Percentiles rank a stretch among this genome's conserved stretches.
Conservation (phyloP, 345 rosid genomes). For the Trapa incisa region DNA sequence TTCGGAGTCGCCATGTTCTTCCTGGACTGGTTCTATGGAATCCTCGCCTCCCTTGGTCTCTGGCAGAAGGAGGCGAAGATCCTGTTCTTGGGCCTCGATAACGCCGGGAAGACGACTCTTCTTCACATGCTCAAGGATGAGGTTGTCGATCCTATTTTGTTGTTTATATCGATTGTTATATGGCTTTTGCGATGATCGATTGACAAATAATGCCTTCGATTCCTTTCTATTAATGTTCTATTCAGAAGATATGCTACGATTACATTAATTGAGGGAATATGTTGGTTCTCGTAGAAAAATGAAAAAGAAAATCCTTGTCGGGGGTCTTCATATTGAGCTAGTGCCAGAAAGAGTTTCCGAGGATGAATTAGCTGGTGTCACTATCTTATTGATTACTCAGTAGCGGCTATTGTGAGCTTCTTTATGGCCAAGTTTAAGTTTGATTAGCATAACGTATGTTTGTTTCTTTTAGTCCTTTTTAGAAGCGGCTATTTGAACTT, state of each 20-base stretch:
- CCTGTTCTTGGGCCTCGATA: constrained; percentile 82
- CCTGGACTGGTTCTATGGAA: constrained; percentile 81
- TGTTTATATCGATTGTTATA: not conserved
- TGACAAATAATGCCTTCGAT: not conserved
- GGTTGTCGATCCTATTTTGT: constrained; percentile 22
- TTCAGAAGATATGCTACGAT: not conserved
- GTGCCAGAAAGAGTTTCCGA: not conserved
- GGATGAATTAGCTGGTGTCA: not conserved
- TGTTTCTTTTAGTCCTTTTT: not conserved
- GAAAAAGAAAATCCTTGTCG: not conserved
- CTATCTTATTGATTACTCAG: not conserved
- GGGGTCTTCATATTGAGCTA: not conserved
- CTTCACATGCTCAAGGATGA: constrained; percentile 93
- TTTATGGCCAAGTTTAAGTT: not conserved
- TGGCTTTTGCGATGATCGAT: not conserved
- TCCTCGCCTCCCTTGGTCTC: constrained; percentile 70
- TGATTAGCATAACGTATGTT: not conserved
- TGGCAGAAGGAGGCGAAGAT: constrained; percentile 97
- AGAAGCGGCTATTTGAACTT: not conserved
- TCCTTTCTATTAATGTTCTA: not conserved
- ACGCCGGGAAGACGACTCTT: constrained; percentile 84
- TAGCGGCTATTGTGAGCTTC: not conserved
- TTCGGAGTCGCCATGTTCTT: constrained; percentile 39
- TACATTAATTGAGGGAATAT: not conserved
- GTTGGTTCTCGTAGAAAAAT: not conserved